Conservation (phyloP, 139 green algal genomes). For the Coelastrella sp. region DNA sequence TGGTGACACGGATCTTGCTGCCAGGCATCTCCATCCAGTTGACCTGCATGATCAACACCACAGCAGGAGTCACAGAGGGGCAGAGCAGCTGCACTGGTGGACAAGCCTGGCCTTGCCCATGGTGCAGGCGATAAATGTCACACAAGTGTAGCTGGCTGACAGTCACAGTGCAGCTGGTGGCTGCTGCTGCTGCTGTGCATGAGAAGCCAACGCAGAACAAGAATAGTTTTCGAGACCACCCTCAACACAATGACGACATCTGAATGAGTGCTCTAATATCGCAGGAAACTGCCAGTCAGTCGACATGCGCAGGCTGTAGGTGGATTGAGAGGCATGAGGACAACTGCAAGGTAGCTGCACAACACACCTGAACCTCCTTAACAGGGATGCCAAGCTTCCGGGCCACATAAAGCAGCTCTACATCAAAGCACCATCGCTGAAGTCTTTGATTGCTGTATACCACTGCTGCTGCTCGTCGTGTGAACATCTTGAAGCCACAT, state of each 20-base stretch:
- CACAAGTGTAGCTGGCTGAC: too few relatives aligned
- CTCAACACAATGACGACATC: too few relatives aligned
- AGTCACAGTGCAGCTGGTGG: too few relatives aligned
- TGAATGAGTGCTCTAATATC: neutral
- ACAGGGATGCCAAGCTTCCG: slow-evolving; percentile 77
- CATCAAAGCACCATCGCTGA: slow-evolving; percentile 98
- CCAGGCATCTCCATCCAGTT: slow-evolving; percentile 96
- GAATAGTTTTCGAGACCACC: too few relatives aligned
- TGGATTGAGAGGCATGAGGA: neutral
- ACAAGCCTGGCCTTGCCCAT: neutral
- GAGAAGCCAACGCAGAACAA: too few relatives aligned
- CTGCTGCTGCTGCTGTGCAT: too few relatives aligned
- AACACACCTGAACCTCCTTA: slow-evolving; percentile 55
- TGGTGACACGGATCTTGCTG: slow-evolving; percentile 92
- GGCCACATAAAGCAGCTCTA: slow-evolving; percentile 94
- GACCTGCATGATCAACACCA: slow-evolving; percentile 59
- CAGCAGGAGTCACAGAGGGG: neutral
- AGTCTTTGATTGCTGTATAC: slow-evolving; percentile 93
- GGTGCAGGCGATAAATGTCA: too few relatives aligned
- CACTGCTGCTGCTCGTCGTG: slow-evolving; percentile 73
- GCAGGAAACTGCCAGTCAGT: neutral
- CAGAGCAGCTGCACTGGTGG: neutral
- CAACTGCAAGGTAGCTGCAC: neutral
- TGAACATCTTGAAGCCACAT: slow-evolving; percentile 99
- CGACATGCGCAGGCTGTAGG: neutral